Evolutionary conservation across 805 yeast species (phyloP), one percentile per base, ranked within the genome.

Genomic region (Hemisphaericaspora nanyangensis): DNA sequence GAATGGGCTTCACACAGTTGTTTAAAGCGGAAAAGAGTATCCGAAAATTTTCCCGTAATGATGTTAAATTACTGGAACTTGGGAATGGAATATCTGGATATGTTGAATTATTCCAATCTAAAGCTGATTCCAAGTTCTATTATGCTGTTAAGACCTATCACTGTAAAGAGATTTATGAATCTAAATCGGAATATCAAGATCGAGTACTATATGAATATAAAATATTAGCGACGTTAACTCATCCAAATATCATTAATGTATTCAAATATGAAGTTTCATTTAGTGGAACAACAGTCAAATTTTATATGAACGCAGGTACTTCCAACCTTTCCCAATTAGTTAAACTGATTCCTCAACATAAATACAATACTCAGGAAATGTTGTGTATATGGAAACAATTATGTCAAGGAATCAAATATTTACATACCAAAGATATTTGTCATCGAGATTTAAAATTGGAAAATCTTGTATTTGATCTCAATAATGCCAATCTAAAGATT

Each of bases 391-490:
- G 71, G 66, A 61, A 58, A 38, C 80, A 76, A 49, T 39, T 72
- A 3, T 50, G 65, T 13, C 22, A 30, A 3, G 79, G 68, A 0
- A 47, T 76, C 4, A 13, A 32, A 1, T 67, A 63, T 48, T 43
- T 76, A 30, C 80, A 76, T 43, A 25, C 19, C 7, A 34, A 38
- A 2, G 53, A 55, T 17, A 46, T 72, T 12, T 67, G 72, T 42
- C 81, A 76, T 49, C 57, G 80, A 29, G 82, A 76, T 54, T 49
- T 76, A 37, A 76, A 76, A 52, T 56, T 70, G 17, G 74, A 65
- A 19, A 76, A 76, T 44, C 46, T 75, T 34, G 63, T 74, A 25
- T 35, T 74, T 16, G 60, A 50, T 32, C 17, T 36, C 12, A 24
- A 15, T 1, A 32, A 43, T 12, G 64, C 64, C 0, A 34, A 40